phyloP scores from a whole-genome alignment of 768 basidiomycete species.

The Porpolomopsis calyptriformis region DNA sequence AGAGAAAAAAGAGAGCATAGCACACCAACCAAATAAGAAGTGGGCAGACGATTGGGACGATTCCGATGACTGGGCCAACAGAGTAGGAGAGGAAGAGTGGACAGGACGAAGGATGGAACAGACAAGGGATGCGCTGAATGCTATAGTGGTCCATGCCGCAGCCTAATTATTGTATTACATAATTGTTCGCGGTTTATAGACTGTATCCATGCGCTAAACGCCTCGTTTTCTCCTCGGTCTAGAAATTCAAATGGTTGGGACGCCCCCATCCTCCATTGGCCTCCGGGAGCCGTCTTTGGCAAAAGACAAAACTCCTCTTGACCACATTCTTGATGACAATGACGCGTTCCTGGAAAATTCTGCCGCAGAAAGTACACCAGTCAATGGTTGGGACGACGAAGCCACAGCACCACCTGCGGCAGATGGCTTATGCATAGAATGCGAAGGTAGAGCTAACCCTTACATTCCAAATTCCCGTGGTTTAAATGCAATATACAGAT shows the following conservation, averaged over 20 bases:
- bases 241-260: not conserved
- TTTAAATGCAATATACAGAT: constrained; percentile 34
- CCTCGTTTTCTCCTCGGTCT: too few relatives aligned
- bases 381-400: constrained; percentile 64
- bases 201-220: too few relatives aligned
- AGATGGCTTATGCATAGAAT: constrained; percentile 73
- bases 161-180: constrained; percentile 5
- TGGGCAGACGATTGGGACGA: constrained; percentile 49
- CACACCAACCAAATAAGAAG: constrained; percentile 14
- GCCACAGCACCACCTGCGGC: constrained; percentile 30
- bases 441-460: constrained; percentile 55
- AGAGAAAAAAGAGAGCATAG: constrained; percentile 5
- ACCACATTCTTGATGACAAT: constrained; percentile 57
- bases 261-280: not conserved
- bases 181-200: not conserved
- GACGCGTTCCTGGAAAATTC: constrained; percentile 56
- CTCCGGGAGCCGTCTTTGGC: not conserved
- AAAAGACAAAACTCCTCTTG: constrained; percentile 41
- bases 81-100: constrained; percentile 39
- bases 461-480: constrained; percentile 3
- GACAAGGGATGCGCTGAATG: constrained; percentile 25
- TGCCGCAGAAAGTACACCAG: constrained; percentile 26
- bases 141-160: constrained; percentile 10
- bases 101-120: constrained; percentile 29
- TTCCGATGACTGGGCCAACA: constrained; percentile 41